Evolutionary conservation across 805 yeast species (phyloP), one percentile per base, ranked within the genome.

Genomic region (Saturnispora saitoi): DNA sequence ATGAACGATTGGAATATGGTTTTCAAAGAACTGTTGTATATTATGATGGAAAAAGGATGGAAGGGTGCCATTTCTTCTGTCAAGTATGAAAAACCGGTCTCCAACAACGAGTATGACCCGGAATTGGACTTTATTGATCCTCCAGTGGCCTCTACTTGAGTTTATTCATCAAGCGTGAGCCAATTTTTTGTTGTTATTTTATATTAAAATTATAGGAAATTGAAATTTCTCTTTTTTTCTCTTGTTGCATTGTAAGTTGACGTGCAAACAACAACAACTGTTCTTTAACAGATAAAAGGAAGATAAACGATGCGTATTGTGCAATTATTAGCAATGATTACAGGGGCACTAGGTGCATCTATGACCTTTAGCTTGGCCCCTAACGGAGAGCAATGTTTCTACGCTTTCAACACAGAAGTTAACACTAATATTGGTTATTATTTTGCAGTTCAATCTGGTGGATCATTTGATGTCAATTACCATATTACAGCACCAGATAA

Each of bases 391-490:
- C 68, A 80, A 44, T 87, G 96, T 62, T 86, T 72, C 67, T 86
- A 82, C 65, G 75, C 82, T 30, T 77, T 81, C 62, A 83, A 88
- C 48, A 75, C 75, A 45, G 69, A 74, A 51, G 77, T 77, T 4
- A 71, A 75, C 56, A 69, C 83, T 43, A 78, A 74, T 51, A 72
- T 88, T 49, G 83, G 83, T 36, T 87, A 80, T 64, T 83, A 85
- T 63, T 87, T 86, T 71, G 87, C 95, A 14, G 95, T 88, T 55
- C 84, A 83, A 67, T 69, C 82, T 31, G 93, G 90, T 48, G 88
- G 93, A 17, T 69, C 83, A 34, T 85, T 83, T 59, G 95, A 86
- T 62, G 81, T 83, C 47, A 93, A 86, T 62, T 86, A 86, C 66
- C 65, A 72, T 34, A 70, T 81, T 48, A 70, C 68, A 55, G 75